Conservation (phyloP, 257 asterid genomes). For the Penstemon newberryi region DNA sequence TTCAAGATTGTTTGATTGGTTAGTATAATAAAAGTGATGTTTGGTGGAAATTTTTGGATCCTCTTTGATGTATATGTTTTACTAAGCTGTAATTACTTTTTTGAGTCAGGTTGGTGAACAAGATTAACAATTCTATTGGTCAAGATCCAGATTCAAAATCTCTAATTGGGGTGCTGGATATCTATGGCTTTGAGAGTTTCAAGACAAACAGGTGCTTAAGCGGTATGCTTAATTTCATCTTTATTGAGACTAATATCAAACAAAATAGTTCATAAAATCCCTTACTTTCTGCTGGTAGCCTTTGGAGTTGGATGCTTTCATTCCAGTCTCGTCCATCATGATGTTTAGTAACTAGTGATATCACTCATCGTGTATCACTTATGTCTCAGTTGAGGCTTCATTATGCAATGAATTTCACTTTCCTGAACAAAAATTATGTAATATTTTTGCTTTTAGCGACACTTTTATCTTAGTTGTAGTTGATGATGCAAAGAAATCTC, state of each 20-base stretch:
- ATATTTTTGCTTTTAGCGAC: too few species aligned
- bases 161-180: slow-evolving; percentile 91
- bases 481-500: not conserved
- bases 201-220: slow-evolving; percentile 99
- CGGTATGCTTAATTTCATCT: slow-evolving; percentile 87
- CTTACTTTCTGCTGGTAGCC: not conserved
- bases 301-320: slow-evolving; percentile 13
- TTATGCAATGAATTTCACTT: slow-evolving; percentile 8
- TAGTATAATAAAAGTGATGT: slow-evolving; percentile 28
- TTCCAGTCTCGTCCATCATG: not conserved
- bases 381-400: slow-evolving; percentile 7
- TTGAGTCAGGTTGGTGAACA: slow-evolving; percentile 77
- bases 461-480: not conserved
- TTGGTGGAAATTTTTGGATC: not conserved
- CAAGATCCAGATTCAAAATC: slow-evolving; percentile 75
- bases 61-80: slow-evolving; percentile 5
- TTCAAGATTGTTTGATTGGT: slow-evolving; percentile 90
- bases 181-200: slow-evolving; percentile 98
- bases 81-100: slow-evolving; percentile 22
- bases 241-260: slow-evolving; percentile 47
- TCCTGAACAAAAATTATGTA: not conserved
- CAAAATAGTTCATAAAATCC: slow-evolving; percentile 36
- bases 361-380: slow-evolving; percentile 1
- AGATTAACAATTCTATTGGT: slow-evolving; percentile 82
- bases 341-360: slow-evolving; percentile 13